Conservation (phyloP, 805 yeast species). For the Lipomyces orientalis region DNA sequence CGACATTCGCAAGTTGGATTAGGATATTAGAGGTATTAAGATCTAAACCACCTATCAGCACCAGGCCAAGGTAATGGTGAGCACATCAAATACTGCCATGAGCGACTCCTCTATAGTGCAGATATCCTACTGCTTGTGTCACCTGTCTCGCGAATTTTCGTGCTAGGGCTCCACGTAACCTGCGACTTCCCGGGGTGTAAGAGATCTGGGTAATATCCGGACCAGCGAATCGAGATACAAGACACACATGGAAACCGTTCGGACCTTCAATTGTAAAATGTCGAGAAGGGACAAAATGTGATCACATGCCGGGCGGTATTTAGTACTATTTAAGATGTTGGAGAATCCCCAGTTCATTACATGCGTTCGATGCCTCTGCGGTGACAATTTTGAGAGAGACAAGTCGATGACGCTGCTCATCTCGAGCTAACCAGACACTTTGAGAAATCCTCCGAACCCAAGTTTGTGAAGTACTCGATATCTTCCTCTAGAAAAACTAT, state of each 20-base stretch:
- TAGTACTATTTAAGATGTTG: not conserved
- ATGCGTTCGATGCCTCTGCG: not conserved
- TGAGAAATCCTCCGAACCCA: not conserved
- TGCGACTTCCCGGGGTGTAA: not conserved
- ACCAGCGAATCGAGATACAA: not conserved
- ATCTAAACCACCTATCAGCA: not conserved
- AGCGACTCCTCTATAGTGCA: not conserved
- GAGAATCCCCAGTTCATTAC: not conserved
- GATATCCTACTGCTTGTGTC: not conserved
- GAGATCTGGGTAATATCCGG: not conserved
- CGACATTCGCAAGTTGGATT: not conserved
- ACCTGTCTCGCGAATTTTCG: conserved; percentile 1
- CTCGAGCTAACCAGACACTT: not conserved
- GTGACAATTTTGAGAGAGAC: not conserved
- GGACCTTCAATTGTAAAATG: not conserved
- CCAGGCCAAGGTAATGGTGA: not conserved
- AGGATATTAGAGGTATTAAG: not conserved
- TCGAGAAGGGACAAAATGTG: not conserved
- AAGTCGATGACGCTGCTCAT: not conserved
- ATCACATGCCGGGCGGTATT: not conserved
- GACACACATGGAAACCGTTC: not conserved
- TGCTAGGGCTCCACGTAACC: not conserved
- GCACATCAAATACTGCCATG: not conserved
- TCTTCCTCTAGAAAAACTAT: not conserved
- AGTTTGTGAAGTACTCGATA: conserved; percentile 1